Evolutionary conservation across 345 rosid species (phyloP), one percentile per base, ranked within the genome.

Genomic region (Lepidium africanum): DNA sequence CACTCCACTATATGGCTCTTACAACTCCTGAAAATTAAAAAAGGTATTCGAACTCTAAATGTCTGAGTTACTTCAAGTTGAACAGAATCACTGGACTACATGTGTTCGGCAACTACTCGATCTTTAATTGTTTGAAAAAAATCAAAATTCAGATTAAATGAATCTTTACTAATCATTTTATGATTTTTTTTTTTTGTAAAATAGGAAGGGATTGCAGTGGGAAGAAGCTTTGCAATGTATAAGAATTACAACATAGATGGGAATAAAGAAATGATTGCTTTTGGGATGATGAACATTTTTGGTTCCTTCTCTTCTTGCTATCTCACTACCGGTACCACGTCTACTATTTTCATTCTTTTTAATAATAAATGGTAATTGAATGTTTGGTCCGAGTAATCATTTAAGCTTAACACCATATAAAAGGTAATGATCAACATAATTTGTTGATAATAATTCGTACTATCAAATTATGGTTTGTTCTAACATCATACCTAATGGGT

Each of bases 131-230:
- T n/a, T n/a, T n/a, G n/a, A n/a, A n/a, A n/a, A n/a, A n/a, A n/a
- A 10, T 6, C 0, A 7, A 46, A 7, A 16, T 9, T 46, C 9
- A 46, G 27, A 49, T 21, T 5, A 49, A 33, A 5, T 33, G 53
- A 10, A 19, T 56, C 10, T n/a, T n/a, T n/a, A 15, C 14, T 11
- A 40, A 39, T 4, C 47, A 42, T 1, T 4, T 37, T 46, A 7
- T 8, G 11, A 48, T 30, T 42, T 14, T 6, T 19, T 16, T 9
- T 46, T 4, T 35, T 16, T 36, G 1, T 7, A 3, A 47, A 13
- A 45, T 87, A 89, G 98, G 98, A 92, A 81, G 96, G 98, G 21
- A 89, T 92, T 70, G 98, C 98, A 3, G 96, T 92, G 3, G 98
- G 98, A 11, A 84, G 96, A 77, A 92, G 96, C 63, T 92, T 92